Conservation (phyloP, 2,329 filamentous ascomycete species). For the Clarireedia sp. region DNA sequence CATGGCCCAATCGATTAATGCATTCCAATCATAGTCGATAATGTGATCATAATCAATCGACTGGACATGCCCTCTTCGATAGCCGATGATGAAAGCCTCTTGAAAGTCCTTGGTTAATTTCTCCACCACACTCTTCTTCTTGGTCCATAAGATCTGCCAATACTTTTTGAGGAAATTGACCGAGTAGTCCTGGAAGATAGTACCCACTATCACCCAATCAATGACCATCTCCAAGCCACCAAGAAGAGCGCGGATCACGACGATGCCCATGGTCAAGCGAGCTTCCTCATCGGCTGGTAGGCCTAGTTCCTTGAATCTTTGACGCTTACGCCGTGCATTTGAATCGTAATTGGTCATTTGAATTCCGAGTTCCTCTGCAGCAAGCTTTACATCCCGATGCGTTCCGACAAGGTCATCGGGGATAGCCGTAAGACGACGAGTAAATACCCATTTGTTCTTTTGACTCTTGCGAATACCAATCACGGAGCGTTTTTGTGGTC, state of each 20-base stretch:
- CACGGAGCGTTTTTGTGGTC: slow-evolving; percentile 1
- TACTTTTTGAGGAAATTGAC: slow-evolving; percentile 45
- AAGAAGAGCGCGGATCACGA: slow-evolving; percentile 49
- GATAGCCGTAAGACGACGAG: slow-evolving; percentile 6
- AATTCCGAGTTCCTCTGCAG: slow-evolving; percentile 5
- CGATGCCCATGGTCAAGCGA: slow-evolving; percentile 48
- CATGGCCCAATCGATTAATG: slow-evolving; percentile 59
- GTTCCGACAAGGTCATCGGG: slow-evolving; percentile 8
- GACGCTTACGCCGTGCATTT: slow-evolving; percentile 3
- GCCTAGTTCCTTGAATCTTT: slow-evolving; percentile 26
- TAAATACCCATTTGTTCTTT: slow-evolving; percentile 8
- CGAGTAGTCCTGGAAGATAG: slow-evolving; percentile 46
- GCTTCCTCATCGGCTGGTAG: slow-evolving; percentile 36
- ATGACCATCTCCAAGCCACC: slow-evolving; percentile 52
- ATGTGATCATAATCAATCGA: slow-evolving; percentile 56
- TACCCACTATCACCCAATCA: slow-evolving; percentile 53
- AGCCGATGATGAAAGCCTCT: slow-evolving; percentile 56
- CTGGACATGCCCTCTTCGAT: slow-evolving; percentile 53
- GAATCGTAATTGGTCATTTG: slow-evolving; percentile 9
- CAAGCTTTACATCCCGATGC: slow-evolving; percentile 7
- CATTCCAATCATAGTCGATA: slow-evolving; percentile 59
- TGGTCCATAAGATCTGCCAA: slow-evolving; percentile 46
- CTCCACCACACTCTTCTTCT: slow-evolving; percentile 45
- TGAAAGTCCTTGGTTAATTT: slow-evolving; percentile 57
- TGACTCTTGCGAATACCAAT: slow-evolving; percentile 6